phyloP scores from a whole-genome alignment of 805 yeast genomes.

The Cyberlindnera galapagoensis region DNA sequence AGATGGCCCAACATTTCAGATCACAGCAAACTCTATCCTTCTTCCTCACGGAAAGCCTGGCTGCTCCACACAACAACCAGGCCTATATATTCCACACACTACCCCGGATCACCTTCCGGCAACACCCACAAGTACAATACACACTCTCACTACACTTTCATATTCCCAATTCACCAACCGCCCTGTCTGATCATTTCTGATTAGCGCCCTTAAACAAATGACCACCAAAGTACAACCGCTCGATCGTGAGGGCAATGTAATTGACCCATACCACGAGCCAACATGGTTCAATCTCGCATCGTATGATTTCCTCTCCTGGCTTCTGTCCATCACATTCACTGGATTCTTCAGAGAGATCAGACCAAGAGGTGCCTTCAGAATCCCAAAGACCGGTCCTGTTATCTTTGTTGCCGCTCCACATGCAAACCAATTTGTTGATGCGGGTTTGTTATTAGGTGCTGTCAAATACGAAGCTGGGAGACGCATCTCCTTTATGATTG shows the following conservation, averaged over 20 bases:
- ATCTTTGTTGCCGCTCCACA: constrained; percentile 96
- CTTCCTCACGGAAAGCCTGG: too few species aligned
- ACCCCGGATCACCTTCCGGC: too few species aligned
- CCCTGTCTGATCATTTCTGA: too few species aligned
- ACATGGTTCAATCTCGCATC: constrained; percentile 1
- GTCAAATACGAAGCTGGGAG: constrained; percentile 62
- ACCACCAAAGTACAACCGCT: constrained; percentile 1
- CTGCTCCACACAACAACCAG: too few species aligned
- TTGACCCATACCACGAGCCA: constrained; percentile 2
- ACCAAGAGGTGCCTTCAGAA: constrained; percentile 77
- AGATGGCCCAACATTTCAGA: too few species aligned
- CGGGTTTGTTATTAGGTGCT: constrained; percentile 77
- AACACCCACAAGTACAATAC: too few species aligned
- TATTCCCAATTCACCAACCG: too few species aligned
- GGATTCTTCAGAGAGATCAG: constrained; percentile 85
- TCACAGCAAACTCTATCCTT: too few species aligned
- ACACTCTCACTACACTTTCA: too few species aligned
- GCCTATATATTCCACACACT: too few species aligned
- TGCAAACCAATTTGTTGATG: constrained; percentile 85
- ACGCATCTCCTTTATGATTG: constrained; percentile 75
- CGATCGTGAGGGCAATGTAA: constrained; percentile 1
- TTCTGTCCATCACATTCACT: constrained; percentile 42
- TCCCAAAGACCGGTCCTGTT: constrained; percentile 71
- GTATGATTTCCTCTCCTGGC: constrained; percentile 44
- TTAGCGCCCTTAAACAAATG: too few species aligned